phyloP scores from a whole-genome alignment of 1,284 basidiomycete genomes.

The Schizopora paradoxa region DNA sequence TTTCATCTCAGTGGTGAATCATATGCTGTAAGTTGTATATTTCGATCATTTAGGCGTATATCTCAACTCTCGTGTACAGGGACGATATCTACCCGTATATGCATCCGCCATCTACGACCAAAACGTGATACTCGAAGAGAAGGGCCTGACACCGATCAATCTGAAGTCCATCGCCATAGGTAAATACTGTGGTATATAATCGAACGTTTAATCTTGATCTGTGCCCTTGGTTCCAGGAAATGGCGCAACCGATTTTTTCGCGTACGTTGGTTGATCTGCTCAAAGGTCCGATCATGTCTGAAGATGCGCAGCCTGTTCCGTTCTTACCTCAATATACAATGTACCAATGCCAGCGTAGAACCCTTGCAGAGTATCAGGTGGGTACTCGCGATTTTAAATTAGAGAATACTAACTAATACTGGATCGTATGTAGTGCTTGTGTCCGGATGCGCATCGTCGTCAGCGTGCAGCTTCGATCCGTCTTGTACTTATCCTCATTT shows the following conservation, averaged over 20 bases:
- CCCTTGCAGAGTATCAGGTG: conserved; percentile 7
- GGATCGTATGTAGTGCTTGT: conserved; percentile 6
- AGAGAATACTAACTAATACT: background rate
- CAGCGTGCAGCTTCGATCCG: background rate
- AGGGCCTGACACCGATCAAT: conserved; percentile 12
- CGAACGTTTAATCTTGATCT: background rate
- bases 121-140: conserved; percentile 10
- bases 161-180: conserved; percentile 18
- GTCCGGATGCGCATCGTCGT: conserved; percentile 14
- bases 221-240: background rate
- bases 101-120: conserved; percentile 16
- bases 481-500: background rate
- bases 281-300: background rate
- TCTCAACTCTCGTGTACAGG: conserved; percentile 5
- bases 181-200: conserved; percentile 1
- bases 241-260: background rate
- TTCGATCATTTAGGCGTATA: background rate
- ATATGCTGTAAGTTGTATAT: conserved; percentile 38
- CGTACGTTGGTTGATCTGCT: background rate
- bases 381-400: background rate
- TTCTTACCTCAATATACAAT: conserved; percentile 10
- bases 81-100: conserved; percentile 16
- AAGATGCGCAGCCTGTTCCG: conserved; percentile 3
- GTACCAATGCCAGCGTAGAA: conserved; percentile 12
- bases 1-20: conserved; percentile 71